A percentile compares a stretch with the other conserved stretches of the same genome.
Conservation (phyloP, 495 filamentous ascomycete genomes). For the Rostrohypoxylon terebratum region DNA sequence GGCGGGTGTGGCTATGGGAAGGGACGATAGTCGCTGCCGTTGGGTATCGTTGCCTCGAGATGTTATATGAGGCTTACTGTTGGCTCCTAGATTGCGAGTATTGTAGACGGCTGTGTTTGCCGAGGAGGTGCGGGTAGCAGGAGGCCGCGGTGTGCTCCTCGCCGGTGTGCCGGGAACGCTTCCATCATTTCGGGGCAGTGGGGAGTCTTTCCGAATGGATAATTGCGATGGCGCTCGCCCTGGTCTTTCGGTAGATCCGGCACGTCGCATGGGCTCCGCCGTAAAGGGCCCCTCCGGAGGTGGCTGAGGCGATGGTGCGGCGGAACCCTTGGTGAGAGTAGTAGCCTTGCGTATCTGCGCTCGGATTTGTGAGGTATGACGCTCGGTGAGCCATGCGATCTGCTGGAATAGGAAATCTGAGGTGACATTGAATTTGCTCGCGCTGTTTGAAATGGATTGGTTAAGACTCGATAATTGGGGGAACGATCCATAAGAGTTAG, state of each 20-base stretch:
- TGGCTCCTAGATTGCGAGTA: constrained; percentile 46
- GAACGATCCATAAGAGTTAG: constrained; percentile 5
- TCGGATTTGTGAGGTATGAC: constrained; percentile 86
- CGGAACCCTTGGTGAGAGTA: constrained; percentile 59
- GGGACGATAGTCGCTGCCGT: constrained; percentile 50
- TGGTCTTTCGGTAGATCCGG: constrained; percentile 63
- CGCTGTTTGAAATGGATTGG: constrained; percentile 52
- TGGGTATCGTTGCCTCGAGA: constrained; percentile 38
- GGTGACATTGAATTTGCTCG: constrained; percentile 69
- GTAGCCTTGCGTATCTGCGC: constrained; percentile 86
- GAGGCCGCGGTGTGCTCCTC: constrained; percentile 53
- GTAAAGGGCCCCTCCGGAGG: constrained; percentile 56
- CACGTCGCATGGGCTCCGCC: constrained; percentile 69
- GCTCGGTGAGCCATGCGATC: constrained; percentile 93
- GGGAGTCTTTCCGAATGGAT: constrained; percentile 72
- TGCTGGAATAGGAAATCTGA: constrained; percentile 92
- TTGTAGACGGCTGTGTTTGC: constrained; percentile 64
- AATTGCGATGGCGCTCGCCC: constrained; percentile 71
- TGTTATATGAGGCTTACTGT: constrained; percentile 39
- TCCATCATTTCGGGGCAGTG: constrained; percentile 62
- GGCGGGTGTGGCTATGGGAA: constrained; percentile 46
- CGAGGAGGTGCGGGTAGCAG: constrained; percentile 69
- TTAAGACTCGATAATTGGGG: constrained; percentile 26
- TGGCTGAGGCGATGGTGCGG: constrained; percentile 64
- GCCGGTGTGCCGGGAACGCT: constrained; percentile 52